phyloP scores from a whole-genome alignment of 75 land plant species.

The Picea sitchensis region DNA sequence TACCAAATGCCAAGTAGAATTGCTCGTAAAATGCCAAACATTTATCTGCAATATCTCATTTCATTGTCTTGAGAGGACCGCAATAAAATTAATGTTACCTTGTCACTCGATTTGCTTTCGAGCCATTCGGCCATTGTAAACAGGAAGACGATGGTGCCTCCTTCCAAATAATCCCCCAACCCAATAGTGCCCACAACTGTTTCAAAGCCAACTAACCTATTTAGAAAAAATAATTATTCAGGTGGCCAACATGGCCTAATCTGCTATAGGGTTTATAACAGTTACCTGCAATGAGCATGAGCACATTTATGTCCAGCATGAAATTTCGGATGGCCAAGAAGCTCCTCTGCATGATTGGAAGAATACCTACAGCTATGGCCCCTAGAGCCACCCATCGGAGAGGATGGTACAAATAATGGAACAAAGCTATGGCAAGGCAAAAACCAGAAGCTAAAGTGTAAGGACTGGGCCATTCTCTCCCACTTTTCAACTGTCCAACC shows the following conservation, averaged over 20 bases:
- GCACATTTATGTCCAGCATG: constrained; percentile 75
- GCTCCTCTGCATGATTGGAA: constrained; percentile 46
- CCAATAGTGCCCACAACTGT: constrained; percentile 79
- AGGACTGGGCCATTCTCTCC: constrained; percentile 74
- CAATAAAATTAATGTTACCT: constrained; percentile 34
- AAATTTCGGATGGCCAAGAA: constrained; percentile 39
- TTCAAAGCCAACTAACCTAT: too few species aligned
- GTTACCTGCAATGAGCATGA: constrained; percentile 69
- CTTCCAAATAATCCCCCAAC: constrained; percentile 74
- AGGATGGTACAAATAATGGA: constrained; percentile 47
- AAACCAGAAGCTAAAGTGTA: constrained; percentile 57
- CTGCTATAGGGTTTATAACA: neutral
- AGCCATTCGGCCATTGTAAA: constrained; percentile 93
- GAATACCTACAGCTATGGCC: constrained; percentile 68
- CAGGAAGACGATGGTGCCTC: constrained; percentile 77
- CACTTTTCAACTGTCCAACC: constrained; percentile 33
- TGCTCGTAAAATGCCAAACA: too few species aligned
- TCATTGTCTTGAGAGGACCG: too few species aligned
- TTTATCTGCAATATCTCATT: too few species aligned
- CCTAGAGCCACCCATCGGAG: constrained; percentile 72
- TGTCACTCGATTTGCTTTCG: constrained; percentile 71
- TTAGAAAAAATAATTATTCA: too few species aligned
- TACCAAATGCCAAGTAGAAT: too few species aligned
- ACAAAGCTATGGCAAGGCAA: constrained; percentile 45
- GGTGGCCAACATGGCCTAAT: too few species aligned